Evolutionary conservation across 352 stramenopile species (phyloP).

Genomic region (Pythium dissotocum): DNA sequence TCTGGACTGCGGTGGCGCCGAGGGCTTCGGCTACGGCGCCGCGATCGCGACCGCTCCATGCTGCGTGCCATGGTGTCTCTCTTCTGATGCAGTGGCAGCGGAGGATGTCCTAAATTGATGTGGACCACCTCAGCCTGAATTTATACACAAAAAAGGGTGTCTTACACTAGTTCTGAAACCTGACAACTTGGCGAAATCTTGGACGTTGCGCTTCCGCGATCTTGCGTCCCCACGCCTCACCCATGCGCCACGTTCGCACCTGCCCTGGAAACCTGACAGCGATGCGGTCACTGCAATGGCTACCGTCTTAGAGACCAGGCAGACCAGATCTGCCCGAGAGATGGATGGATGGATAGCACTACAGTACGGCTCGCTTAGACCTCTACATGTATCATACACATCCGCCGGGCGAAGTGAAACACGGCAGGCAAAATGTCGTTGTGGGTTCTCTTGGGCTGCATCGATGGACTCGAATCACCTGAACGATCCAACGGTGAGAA

Average conservation of each 20-base stretch:
- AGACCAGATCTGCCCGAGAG: too few relatives aligned
- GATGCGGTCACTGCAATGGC: not conserved
- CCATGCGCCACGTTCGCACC: not conserved
- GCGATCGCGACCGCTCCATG: conserved; percentile 14
- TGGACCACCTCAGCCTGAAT: not conserved
- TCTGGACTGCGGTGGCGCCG: conserved; percentile 11
- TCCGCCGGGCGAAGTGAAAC: too few relatives aligned
- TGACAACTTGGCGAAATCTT: conserved; percentile 1
- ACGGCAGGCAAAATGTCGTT: too few relatives aligned
- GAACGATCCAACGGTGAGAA: too few relatives aligned
- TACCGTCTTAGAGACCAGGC: not conserved
- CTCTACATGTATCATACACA: too few relatives aligned
- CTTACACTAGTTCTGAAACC: too few relatives aligned
- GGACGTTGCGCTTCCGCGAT: not conserved
- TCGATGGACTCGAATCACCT: too few relatives aligned
- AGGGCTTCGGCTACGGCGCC: conserved; percentile 22
- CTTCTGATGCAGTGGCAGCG: not conserved
- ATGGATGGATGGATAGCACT: too few relatives aligned
- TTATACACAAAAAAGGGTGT: not conserved
- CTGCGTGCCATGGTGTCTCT: conserved; percentile 13
- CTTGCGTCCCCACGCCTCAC: not conserved
- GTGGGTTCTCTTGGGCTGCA: too few relatives aligned
- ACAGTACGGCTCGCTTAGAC: too few relatives aligned
- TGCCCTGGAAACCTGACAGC: too few relatives aligned
- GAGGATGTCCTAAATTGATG: not conserved